phyloP scores from a whole-genome alignment of 176 grass and related monocot genomes.

The Alopecurus myosuroides region DNA sequence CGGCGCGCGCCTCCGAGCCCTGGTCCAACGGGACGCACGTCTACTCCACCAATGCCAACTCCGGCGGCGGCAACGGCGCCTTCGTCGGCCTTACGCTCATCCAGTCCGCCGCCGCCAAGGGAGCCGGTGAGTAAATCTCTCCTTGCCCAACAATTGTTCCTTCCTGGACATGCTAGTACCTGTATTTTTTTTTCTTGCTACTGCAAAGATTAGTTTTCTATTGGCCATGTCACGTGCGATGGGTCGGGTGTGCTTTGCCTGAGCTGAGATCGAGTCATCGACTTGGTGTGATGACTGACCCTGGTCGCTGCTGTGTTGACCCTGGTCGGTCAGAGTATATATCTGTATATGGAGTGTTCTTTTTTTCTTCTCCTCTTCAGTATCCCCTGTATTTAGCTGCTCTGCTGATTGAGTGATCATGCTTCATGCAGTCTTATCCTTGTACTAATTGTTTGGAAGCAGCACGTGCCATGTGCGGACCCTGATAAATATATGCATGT shows the following conservation, averaged over 20 bases:
- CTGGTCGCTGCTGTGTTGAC: conserved; percentile 50
- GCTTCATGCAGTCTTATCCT: conserved; percentile 30
- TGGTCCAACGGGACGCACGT: conserved; percentile 55
- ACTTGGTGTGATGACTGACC: no score
- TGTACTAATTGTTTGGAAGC: neutral
- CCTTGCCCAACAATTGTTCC: neutral
- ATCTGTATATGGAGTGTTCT: neutral
- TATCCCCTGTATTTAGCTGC: neutral
- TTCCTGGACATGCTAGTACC: neutral
- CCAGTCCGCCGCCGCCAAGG: conserved; percentile 70
- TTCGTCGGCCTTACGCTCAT: conserved; percentile 79
- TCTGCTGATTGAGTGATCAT: conserved; percentile 36
- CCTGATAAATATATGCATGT: conserved; percentile 13
- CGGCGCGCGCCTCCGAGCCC: conserved; percentile 42
- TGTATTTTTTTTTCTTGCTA: neutral
- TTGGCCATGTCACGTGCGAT: conserved; percentile 1
- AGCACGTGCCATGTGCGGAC: conserved; percentile 3
- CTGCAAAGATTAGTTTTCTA: conserved; percentile 28
- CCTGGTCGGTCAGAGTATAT: conserved; percentile 35
- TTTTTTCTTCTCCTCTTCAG: neutral
- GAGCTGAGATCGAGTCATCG: neutral
- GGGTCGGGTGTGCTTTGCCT: neutral
- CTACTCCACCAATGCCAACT: conserved; percentile 14
- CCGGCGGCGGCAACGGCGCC: conserved; percentile 43
- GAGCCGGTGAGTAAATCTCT: conserved; percentile 48